Evolutionary conservation across 208 protist genomes (phyloP).

Genomic region (Kentomonas sorsogonicus): DNA sequence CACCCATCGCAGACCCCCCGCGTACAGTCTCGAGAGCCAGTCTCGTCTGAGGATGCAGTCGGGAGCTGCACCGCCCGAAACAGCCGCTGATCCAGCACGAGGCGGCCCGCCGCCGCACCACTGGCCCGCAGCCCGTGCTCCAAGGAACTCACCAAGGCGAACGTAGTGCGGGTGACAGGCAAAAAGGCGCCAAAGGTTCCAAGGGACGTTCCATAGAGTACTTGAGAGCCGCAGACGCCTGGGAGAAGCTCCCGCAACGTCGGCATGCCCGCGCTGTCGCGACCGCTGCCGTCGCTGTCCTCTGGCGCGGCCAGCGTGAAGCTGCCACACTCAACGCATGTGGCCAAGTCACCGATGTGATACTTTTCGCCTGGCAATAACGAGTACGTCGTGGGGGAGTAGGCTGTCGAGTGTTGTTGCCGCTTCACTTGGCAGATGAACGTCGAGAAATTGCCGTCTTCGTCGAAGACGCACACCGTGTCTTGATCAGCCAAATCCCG

Average conservation of each 20-base stretch:
- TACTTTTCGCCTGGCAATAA: constrained; percentile 33
- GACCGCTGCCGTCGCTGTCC: not conserved
- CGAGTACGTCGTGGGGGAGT: constrained; percentile 10
- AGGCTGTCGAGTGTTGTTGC: constrained; percentile 6
- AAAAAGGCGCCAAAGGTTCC: constrained; percentile 72
- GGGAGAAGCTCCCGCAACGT: constrained; percentile 14
- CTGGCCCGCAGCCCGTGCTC: constrained; percentile 36
- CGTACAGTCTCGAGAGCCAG: not conserved
- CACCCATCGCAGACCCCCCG: not conserved
- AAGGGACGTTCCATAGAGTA: constrained; percentile 69
- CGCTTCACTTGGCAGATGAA: constrained; percentile 29
- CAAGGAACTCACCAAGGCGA: constrained; percentile 39
- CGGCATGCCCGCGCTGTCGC: not conserved
- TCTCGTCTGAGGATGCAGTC: not conserved
- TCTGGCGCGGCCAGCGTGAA: constrained; percentile 31
- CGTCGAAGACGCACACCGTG: constrained; percentile 52
- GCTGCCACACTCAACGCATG: constrained; percentile 51
- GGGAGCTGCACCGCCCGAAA: not conserved
- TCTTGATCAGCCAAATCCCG: too few species aligned
- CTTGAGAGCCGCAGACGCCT: constrained; percentile 42
- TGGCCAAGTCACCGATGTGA: constrained; percentile 74
- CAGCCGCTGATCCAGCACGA: not conserved
- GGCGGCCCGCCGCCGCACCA: constrained; percentile 2
- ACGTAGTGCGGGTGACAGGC: constrained; percentile 38
- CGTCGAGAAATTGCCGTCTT: constrained; percentile 52